These are phyloP conservation scores for Capsicum chinense DNA, from an alignment of 257 asterid genomes.

Conservation along the genomic window DNA sequence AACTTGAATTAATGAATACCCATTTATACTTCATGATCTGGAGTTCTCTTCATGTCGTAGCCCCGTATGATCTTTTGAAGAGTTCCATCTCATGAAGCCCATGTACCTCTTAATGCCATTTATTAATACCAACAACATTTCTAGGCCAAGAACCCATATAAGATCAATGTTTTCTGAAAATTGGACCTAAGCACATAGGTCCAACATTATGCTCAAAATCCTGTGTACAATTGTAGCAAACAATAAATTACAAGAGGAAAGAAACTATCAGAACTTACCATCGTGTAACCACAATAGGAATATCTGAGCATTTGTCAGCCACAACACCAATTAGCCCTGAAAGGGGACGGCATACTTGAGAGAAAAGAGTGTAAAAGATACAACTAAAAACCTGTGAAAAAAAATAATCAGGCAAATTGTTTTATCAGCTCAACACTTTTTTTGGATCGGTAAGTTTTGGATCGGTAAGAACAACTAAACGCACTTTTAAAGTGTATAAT, in stretches of 20 bases:
- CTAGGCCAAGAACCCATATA: not conserved
- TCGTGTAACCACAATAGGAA: not conserved
- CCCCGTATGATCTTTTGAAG: not conserved
- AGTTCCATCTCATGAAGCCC: conserved; percentile 5
- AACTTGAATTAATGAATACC: not conserved
- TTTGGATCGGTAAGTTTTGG: not conserved
- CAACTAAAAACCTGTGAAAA: not conserved
- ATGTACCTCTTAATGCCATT: conserved; percentile 7
- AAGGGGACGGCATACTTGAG: conserved; percentile 19
- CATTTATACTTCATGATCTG: not conserved
- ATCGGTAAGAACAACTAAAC: not conserved
- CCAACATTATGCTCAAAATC: not conserved
- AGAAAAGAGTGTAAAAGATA: not conserved
- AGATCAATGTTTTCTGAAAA: not conserved
- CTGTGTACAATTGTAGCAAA: not conserved
- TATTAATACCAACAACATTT: not conserved
- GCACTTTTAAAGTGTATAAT: not conserved
- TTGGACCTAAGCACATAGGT: not conserved
- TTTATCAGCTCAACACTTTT: not conserved
- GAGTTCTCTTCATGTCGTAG: not conserved
- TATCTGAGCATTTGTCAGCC: not conserved
- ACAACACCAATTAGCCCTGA: conserved; percentile 14
- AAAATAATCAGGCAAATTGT: not conserved
- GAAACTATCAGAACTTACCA: conserved; percentile 18
- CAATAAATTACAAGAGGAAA: not conserved